Base-by-base conservation (phyloP, 495 filamentous ascomycete species). In the Apiosordaria backusii region DNA sequence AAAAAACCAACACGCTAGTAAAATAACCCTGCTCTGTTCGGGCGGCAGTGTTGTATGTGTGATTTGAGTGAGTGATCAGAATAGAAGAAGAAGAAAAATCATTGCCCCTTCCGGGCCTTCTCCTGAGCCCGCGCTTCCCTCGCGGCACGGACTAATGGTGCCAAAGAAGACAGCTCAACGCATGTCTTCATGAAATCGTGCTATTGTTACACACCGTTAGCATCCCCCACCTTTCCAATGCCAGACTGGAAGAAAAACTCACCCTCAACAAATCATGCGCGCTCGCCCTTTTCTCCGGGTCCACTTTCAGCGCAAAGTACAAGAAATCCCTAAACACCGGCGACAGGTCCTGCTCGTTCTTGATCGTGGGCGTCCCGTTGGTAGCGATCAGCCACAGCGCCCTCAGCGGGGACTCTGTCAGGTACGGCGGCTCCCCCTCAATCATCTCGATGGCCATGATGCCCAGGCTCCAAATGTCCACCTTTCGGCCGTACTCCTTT, bases 361-460 rank as follows among this genome's bases (percentile, higher is more conserved):
- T 98, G 80, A 99, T 93, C 40, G 89, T 84, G 5, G 95, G 95
- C 5, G 96, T 98, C 40, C 95, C 95, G 72, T 97, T 97, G 22
- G 96, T 98, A 57, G 95, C 96, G 77, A 99, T 99, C 68, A 99
- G 78, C 81, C 94, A 99, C 26, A 99, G 84, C 4, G 95, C 95
- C 53, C 95, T 87, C 54, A 99, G 87, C 9, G 95, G 95, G 23
- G 91, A 94, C 77, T 99, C 95, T 22, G 92, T 99, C 62, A 99
- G 81, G 75, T 99, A 99, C 18, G 95, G 95, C 18, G 95, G 95
- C 72, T 99, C 95, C 68, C 95, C 96, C 79, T 99, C 95, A 67
- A 99, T 97, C 95, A 99, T 99, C 77, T 99, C 95, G 70, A 99
- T 99, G n/a, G 95, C 92, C 95, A 99, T 99, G 77, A 99, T 99